phyloP scores from a whole-genome alignment of 2,329 filamentous ascomycete species.

The Fonsecaea multimorphosa region DNA sequence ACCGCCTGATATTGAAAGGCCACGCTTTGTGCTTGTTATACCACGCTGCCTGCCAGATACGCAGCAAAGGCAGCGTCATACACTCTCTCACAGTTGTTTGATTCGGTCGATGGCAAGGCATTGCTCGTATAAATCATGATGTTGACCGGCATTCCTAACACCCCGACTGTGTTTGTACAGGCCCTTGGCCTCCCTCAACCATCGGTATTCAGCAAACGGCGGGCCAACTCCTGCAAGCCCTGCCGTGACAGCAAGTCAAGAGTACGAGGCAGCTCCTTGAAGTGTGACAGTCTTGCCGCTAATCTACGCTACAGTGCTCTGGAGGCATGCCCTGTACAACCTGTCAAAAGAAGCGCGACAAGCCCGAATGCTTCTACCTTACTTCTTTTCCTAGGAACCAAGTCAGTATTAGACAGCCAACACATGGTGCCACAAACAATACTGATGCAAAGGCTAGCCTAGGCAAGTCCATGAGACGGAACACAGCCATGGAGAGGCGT shows the following conservation, averaged over 20 bases:
- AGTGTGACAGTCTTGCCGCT: not conserved
- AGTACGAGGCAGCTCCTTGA: constrained; percentile 15
- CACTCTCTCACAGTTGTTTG: constrained; percentile 3
- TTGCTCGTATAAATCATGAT: constrained; percentile 32
- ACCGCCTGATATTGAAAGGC: not conserved
- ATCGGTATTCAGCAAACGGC: constrained; percentile 19
- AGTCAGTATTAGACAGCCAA: constrained; percentile 15
- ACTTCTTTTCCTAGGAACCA: constrained; percentile 19
- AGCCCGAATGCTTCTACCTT: constrained; percentile 32
- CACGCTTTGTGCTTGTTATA: not conserved
- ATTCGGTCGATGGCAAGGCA: constrained; percentile 12
- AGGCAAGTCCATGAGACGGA: constrained; percentile 7
- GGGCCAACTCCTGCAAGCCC: constrained; percentile 35
- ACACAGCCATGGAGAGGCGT: constrained; percentile 12
- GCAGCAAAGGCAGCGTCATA: constrained; percentile 6
- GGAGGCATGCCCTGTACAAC: constrained; percentile 34
- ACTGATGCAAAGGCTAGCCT: constrained; percentile 11
- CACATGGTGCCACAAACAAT: not conserved
- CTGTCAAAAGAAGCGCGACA: constrained; percentile 33
- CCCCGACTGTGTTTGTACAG: constrained; percentile 16
- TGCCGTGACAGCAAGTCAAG: constrained; percentile 36
- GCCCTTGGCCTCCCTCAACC: constrained; percentile 22
- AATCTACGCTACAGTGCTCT: constrained; percentile 23
- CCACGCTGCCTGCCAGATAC: not conserved
- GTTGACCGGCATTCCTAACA: constrained; percentile 22